Conservation (phyloP, 2,329 filamentous ascomycete species). For the Chaetomiaceae sp. region DNA sequence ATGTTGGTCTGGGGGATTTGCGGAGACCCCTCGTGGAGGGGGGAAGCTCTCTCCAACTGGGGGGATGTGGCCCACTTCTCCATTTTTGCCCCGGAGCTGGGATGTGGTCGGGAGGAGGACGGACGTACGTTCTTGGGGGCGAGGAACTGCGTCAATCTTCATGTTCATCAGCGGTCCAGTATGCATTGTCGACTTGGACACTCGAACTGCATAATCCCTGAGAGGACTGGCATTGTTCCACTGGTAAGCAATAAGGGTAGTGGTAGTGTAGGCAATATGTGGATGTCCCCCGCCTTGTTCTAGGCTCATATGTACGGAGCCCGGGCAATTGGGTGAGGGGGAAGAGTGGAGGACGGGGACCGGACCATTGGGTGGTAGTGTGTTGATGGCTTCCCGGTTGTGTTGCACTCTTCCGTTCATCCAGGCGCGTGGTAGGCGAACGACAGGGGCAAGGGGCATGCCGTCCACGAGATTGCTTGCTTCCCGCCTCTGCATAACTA, state of each 20-base stretch:
- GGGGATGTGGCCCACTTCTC: too few species aligned
- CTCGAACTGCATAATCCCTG: too few species aligned
- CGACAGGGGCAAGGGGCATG: neutral
- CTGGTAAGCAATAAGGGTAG: neutral
- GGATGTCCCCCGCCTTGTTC: slow-evolving; percentile 1
- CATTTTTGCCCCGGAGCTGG: too few species aligned
- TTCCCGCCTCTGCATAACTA: slow-evolving; percentile 3
- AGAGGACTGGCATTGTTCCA: slow-evolving; percentile 1
- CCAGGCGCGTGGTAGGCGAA: slow-evolving; percentile 6
- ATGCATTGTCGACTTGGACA: too few species aligned
- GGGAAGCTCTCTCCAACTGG: neutral
- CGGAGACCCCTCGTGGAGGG: neutral
- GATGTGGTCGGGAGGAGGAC: too few species aligned
- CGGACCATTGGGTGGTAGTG: neutral
- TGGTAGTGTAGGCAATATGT: slow-evolving; percentile 3
- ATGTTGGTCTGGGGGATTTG: slow-evolving; percentile 1
- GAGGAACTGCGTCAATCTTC: too few species aligned
- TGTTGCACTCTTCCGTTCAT: slow-evolving; percentile 7
- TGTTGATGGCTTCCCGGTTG: slow-evolving; percentile 4
- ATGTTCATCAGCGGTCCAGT: too few species aligned
- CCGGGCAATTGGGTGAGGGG: slow-evolving; percentile 17
- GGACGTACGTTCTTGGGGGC: too few species aligned
- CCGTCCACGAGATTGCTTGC: neutral
- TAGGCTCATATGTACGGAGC: slow-evolving; percentile 10
- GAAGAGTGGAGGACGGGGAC: neutral